These are phyloP conservation scores for Metschnikowia reukaufii DNA, from an alignment of 805 yeast genomes.

Conservation along the genomic window DNA sequence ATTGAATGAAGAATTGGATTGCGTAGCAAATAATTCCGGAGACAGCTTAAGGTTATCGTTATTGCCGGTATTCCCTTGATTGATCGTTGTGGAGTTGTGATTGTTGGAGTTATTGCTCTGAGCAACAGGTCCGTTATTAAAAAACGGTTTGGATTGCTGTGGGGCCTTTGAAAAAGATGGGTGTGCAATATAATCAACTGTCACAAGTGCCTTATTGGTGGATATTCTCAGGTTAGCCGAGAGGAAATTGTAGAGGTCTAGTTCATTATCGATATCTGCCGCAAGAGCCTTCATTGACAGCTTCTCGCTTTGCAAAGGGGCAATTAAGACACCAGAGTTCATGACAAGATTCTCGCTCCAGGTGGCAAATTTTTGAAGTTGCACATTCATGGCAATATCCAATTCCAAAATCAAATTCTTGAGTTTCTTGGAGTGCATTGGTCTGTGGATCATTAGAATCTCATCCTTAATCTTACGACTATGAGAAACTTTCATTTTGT, in stretches of 20 bases:
- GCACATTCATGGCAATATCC: conserved; percentile 87
- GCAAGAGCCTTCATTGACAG: conserved; percentile 79
- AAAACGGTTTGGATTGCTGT: conserved; percentile 33
- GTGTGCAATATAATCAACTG: conserved; percentile 71
- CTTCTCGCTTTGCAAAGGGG: conserved; percentile 61
- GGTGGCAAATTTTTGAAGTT: conserved; percentile 84
- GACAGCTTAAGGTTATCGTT: conserved; percentile 4
- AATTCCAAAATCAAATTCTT: conserved; percentile 79
- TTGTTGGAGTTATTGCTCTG: conserved; percentile 3
- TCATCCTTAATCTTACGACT: conserved; percentile 75
- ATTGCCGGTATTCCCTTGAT: background rate
- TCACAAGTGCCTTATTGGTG: conserved; percentile 48
- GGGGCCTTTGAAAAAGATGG: conserved; percentile 53
- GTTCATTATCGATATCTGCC: conserved; percentile 76
- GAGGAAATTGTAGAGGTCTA: conserved; percentile 72
- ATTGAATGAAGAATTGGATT: conserved; percentile 3
- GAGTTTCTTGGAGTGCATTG: conserved; percentile 67
- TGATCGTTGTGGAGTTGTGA: background rate
- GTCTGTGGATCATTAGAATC: conserved; percentile 71
- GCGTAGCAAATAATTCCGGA: background rate
- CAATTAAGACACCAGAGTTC: conserved; percentile 79
- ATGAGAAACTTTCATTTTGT: conserved; percentile 69
- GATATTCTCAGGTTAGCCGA: conserved; percentile 44
- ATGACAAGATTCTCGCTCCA: conserved; percentile 80
- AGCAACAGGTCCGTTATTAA: conserved; percentile 13